Evolutionary conservation across 768 basidiomycete species (phyloP).

Genomic region (Pisolithus tinctorius): DNA sequence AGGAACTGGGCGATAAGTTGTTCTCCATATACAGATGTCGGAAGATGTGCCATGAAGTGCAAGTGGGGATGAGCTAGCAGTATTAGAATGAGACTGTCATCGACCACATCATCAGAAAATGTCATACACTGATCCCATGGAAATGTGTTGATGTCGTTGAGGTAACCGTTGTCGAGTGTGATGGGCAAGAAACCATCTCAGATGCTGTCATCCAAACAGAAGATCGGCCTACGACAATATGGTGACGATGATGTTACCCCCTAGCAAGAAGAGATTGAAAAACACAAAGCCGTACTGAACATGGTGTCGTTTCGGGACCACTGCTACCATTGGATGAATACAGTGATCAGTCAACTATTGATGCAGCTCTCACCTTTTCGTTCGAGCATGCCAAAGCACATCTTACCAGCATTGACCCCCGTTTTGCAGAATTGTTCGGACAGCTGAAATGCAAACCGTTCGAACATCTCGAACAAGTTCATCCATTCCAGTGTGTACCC

Average conservation of each 20-base stretch:
- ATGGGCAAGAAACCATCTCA: background rate
- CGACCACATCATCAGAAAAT: no score
- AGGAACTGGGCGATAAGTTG: no score
- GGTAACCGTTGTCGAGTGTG: background rate
- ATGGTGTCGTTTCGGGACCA: background rate
- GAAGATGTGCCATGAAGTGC: no score
- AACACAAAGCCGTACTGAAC: background rate
- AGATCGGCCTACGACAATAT: background rate
- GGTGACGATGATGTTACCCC: background rate
- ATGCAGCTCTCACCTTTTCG: slow-evolving; percentile 68
- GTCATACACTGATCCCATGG: no score
- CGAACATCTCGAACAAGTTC: slow-evolving; percentile 64
- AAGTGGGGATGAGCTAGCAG: no score
- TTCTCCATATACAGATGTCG: no score
- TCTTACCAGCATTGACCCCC: slow-evolving; percentile 55
- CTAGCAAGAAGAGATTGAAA: background rate
- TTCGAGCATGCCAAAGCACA: slow-evolving; percentile 71
- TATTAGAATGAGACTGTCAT: no score
- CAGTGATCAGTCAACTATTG: slow-evolving; percentile 38
- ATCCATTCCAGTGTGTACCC: slow-evolving; percentile 66
- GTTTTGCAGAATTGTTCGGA: slow-evolving; percentile 66
- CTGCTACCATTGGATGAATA: background rate
- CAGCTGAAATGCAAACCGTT: slow-evolving; percentile 70
- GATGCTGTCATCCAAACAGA: background rate
- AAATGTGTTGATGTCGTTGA: no score